Evolutionary conservation across 2,329 filamentous ascomycete genomes (phyloP).

Genomic region (Fonsecaea multimorphosa): DNA sequence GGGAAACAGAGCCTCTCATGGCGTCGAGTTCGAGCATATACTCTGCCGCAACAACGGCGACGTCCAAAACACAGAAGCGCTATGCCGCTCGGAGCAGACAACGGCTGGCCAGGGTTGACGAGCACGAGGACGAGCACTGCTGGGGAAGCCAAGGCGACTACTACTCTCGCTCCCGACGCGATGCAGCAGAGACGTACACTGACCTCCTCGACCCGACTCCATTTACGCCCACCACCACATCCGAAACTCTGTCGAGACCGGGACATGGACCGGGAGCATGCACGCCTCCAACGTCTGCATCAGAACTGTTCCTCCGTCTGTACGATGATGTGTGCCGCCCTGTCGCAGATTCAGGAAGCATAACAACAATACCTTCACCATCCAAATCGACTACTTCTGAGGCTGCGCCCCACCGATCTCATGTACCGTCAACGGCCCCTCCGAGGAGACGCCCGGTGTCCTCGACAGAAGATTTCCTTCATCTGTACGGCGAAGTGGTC

Average conservation of each 20-base stretch:
- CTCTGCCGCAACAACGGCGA: slow-evolving; percentile 3
- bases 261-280: neutral
- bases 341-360: neutral
- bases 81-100: neutral
- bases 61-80: neutral
- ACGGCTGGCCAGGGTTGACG: neutral
- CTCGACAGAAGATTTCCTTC: neutral
- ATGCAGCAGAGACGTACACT: slow-evolving; percentile 28
- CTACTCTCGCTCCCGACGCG: neutral
- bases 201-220: slow-evolving; percentile 17
- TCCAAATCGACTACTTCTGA: neutral
- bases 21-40: slow-evolving; percentile 8
- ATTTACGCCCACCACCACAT: neutral
- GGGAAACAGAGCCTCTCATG: slow-evolving; percentile 13
- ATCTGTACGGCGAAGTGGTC: slow-evolving; percentile 11
- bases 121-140: neutral
- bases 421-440: neutral
- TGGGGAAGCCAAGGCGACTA: neutral
- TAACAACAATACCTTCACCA: neutral
- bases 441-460: neutral
- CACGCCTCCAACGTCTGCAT: slow-evolving; percentile 2
- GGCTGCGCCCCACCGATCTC: neutral
- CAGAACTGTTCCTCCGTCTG: slow-evolving; percentile 3
- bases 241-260: neutral
- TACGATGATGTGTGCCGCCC: slow-evolving; percentile 6